Conservation (phyloP, 805 yeast genomes). For the Metschnikowia peoriensis region DNA sequence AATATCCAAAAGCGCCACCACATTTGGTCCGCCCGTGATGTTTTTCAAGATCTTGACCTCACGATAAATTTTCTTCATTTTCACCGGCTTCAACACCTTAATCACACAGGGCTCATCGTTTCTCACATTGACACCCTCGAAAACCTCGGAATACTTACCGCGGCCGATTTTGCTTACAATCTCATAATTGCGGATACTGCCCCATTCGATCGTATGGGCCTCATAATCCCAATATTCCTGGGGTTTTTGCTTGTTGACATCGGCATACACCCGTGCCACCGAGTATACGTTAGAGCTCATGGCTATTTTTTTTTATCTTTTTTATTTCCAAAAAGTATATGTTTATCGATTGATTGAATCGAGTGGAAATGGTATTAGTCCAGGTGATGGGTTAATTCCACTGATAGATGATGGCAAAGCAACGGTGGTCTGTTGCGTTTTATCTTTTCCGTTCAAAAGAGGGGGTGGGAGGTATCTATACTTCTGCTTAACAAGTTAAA, state of each 20-base stretch:
- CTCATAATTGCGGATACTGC: conserved; percentile 56
- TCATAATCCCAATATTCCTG: conserved; percentile 86
- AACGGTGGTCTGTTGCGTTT: background rate
- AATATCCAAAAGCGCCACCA: conserved; percentile 72
- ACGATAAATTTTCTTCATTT: conserved; percentile 84
- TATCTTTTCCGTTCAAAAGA: background rate
- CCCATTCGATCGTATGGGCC: conserved; percentile 47
- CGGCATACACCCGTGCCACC: conserved; percentile 62
- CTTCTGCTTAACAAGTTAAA: conserved; percentile 1
- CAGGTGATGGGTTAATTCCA: too few species aligned
- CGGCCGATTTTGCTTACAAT: conserved; percentile 83
- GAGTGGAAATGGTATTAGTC: too few species aligned
- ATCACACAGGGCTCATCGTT: conserved; percentile 69
- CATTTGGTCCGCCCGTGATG: conserved; percentile 80
- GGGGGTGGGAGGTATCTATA: background rate
- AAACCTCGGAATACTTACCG: conserved; percentile 95
- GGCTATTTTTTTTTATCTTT: background rate
- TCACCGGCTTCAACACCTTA: conserved; percentile 89
- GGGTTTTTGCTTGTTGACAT: conserved; percentile 67
- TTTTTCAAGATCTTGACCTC: conserved; percentile 87
- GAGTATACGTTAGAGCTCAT: conserved; percentile 23
- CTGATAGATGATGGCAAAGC: too few species aligned
- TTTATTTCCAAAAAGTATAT: too few species aligned
- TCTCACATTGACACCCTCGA: conserved; percentile 73
- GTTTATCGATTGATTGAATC: too few species aligned